Base-by-base conservation (phyloP, 495 filamentous ascomycete species). In the Lophiotrema nucula region DNA sequence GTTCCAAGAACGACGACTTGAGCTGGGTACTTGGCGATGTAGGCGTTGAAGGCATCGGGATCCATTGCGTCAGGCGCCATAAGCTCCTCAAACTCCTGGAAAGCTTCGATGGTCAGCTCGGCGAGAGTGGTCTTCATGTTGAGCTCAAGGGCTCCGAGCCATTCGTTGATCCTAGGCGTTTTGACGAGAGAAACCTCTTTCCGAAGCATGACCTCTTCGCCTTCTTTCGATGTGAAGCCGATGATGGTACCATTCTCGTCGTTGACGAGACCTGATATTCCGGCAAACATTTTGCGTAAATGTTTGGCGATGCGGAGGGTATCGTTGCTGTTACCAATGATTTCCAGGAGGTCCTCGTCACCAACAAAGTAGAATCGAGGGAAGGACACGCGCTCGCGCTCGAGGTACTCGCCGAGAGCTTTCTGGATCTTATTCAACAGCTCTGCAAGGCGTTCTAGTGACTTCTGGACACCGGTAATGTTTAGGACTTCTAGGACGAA, bases 221-320 rank as follows among this genome's bases (percentile, higher is more conserved):
- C 92, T 73, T 99, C 93, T 69, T 96, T 97, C 0, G 95, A 97
- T 28, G 86, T 91, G 69, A 97, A 92, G 0, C 91, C 92, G 5
- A 88, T 81, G 58, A 99, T 97, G 58, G 86, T 82, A 31, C 83
- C 82, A 58, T 96, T 86, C 54, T 97, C 91, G 66, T 96, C 90
- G 79, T 96, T 89, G 21, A 93, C 77, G 31, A 99, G 79, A 0
- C 92, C 92, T 4, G 85, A 89, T 22, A 99, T 76, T 47, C 93
- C 93, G 51, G 93, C 93, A 76, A 99, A 99, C 93, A 99, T 99
- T 79, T 99, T 99, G 73, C 95, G 90, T 77, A 99, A 89, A 72
- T 99, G 93, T 71, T 97, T 97, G 42, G 92, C 88, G 55, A 99
- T 91, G 23, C 93, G 90, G 65, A 90, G 77, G 11, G 92, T 95